Percentiles rank a stretch among this genome's conserved stretches.
These are phyloP conservation scores for Collybia nuda DNA, from an alignment of 768 basidiomycete genomes.

Conservation along the genomic window DNA sequence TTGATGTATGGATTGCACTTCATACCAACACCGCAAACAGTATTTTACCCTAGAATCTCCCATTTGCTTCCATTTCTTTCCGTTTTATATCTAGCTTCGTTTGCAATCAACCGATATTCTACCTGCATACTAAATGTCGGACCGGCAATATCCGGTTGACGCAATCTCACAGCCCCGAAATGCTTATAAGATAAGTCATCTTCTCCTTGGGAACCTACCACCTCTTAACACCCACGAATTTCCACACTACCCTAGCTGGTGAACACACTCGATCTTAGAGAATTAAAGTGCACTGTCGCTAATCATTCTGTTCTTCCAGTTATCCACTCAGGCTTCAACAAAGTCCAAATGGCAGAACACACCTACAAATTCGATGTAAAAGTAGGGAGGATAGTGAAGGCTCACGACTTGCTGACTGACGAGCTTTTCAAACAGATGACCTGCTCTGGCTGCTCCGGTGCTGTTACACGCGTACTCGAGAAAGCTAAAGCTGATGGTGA, in stretches of 20 bases:
- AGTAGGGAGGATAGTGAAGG: slow-evolving; percentile 37
- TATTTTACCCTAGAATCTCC: too few species aligned
- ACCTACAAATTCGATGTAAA: slow-evolving; percentile 86
- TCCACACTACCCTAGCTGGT: too few species aligned
- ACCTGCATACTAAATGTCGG: not conserved
- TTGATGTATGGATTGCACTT: too few species aligned
- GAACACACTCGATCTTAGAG: too few species aligned
- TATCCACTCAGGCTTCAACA: too few species aligned
- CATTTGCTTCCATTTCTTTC: too few species aligned
- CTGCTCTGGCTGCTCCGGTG: slow-evolving; percentile 84
- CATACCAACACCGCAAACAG: too few species aligned
- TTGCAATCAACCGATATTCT: too few species aligned
- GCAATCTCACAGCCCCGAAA: not conserved
- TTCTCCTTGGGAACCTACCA: too few species aligned
- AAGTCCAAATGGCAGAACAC: slow-evolving; percentile 19
- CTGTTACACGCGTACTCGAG: slow-evolving; percentile 70
- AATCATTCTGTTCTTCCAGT: too few species aligned
- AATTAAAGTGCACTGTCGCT: too few species aligned
- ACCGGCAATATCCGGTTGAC: not conserved
- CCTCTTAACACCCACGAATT: not conserved
- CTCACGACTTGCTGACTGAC: not conserved
- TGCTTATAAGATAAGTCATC: not conserved
- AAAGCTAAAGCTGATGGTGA: slow-evolving; percentile 57
- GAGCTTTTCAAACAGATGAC: slow-evolving; percentile 63
- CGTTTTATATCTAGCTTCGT: too few species aligned